Conservation (phyloP, 495 filamentous ascomycete species). For the Aspergillus incahuasiensis region DNA sequence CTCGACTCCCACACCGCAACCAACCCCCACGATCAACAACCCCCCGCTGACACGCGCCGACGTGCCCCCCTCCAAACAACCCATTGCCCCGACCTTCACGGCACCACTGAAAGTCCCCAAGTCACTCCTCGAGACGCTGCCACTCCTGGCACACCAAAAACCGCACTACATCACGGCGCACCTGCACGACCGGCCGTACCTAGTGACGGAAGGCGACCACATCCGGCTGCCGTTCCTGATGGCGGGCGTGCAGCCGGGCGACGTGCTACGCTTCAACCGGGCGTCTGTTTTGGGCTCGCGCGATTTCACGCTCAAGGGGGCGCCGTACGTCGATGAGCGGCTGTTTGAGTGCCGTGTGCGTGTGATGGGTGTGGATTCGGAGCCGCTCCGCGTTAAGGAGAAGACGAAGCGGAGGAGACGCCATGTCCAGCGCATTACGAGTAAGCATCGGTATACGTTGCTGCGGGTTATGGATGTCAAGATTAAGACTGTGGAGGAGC, state of each 20-base stretch:
- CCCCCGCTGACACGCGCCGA: constrained; percentile 20
- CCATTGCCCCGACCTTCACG: constrained; percentile 32
- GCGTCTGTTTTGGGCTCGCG: constrained; percentile 74
- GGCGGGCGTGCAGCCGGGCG: constrained; percentile 75
- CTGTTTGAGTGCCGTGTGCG: constrained; percentile 80
- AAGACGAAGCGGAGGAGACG: constrained; percentile 91
- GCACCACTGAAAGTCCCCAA: constrained; percentile 43
- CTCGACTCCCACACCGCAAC: constrained; percentile 15
- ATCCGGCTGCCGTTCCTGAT: constrained; percentile 94
- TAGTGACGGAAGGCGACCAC: constrained; percentile 79
- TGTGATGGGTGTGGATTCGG: constrained; percentile 80
- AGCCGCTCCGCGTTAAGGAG: constrained; percentile 80
- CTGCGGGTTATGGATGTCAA: constrained; percentile 76
- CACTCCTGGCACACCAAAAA: constrained; percentile 70
- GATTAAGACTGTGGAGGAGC: constrained; percentile 58
- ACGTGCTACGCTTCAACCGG: constrained; percentile 79
- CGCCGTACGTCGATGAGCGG: constrained; percentile 70
- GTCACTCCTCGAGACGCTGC: constrained; percentile 64
- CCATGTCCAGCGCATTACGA: constrained; percentile 65
- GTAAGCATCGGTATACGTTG: constrained; percentile 86
- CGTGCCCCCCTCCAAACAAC: constrained; percentile 30
- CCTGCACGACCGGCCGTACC: constrained; percentile 84
- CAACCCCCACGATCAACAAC: constrained; percentile 14
- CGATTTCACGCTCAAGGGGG: constrained; percentile 82
- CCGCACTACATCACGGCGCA: constrained; percentile 83